Base-by-base conservation (phyloP, 192 early-diverging fungal genomes). In the Coemansia sp. region DNA sequence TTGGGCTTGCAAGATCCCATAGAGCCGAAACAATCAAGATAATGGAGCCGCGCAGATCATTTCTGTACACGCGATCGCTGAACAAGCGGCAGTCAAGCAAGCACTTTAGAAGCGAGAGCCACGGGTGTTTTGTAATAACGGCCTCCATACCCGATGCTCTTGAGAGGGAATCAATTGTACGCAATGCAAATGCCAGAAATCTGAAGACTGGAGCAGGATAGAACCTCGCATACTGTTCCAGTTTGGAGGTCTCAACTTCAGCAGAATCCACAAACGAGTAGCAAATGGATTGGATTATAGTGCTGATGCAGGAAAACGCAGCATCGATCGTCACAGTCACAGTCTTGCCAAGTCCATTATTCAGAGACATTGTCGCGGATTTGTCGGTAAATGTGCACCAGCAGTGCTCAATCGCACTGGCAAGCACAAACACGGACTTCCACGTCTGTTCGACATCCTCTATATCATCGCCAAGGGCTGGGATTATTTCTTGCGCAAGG, bases 61-160 rank as follows among this genome's bases (percentile, higher is more conserved):
- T n/a, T 3, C 16, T 26, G 36, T 67, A 55, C 45, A 72, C 68
- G 16, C 80, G 80, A 1, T 21, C 42, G 6, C 19, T 54, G n/a
- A 71, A 77, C n/a, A 74, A 47, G 8, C 80, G 72, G 54, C 80
- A 82, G 55, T 51, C 62, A 10, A 82, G 69, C 41, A 82, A 11
- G 15, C 41, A 40, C 18, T 65, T 63, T 47, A 82, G 66, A 13
- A 47, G 6, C 3, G 58, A 52, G 55, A 82, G 74, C 80, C 80
- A 82, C 7, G 26, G 13, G 10, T 66, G 56, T 26, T 59, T 47
- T 0, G 63, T 43, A 19, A 12, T 4, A 0, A 16, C 12, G 8
- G 72, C 18, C 12, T 43, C 5, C 26, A 47, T 18, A 1, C 16
- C 36, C n/a, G 32, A 22, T 8, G 26, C n/a, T 21, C 6, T 43